A percentile compares a stretch with the other conserved stretches of the same genome.
phyloP scores from a whole-genome alignment of 352 stramenopile genomes.

The Phytophthora hibernalis region DNA sequence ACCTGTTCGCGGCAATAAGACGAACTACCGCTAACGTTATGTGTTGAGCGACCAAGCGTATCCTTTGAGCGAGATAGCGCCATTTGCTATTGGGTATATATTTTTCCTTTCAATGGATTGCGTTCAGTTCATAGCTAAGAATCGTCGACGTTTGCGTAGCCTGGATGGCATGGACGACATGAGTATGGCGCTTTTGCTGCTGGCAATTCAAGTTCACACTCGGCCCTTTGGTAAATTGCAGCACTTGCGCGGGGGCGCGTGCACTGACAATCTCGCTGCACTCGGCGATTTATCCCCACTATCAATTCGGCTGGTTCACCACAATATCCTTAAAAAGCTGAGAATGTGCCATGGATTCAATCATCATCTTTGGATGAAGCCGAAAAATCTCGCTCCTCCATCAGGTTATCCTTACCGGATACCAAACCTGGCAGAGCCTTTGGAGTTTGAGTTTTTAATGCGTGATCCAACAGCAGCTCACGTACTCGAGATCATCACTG shows the following conservation, averaged over 20 bases:
- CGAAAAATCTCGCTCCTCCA: neutral
- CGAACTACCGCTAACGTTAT: constrained; percentile 38
- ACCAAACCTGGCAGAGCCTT: neutral
- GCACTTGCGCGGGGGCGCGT: constrained; percentile 39
- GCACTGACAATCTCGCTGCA: constrained; percentile 41
- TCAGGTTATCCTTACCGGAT: neutral
- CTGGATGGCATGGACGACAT: constrained; percentile 44
- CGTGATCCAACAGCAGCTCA: neutral
- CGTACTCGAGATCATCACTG: neutral
- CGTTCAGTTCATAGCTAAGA: constrained; percentile 46
- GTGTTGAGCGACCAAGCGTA: constrained; percentile 41
- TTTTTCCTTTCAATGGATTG: constrained; percentile 63
- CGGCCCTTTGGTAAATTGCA: constrained; percentile 37
- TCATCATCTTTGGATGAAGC: neutral
- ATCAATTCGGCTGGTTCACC: constrained; percentile 28
- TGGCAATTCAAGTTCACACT: constrained; percentile 53
- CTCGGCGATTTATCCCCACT: constrained; percentile 48
- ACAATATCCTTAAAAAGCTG: neutral
- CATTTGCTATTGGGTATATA: constrained; percentile 53
- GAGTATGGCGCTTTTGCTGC: constrained; percentile 55
- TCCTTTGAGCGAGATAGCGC: constrained; percentile 36
- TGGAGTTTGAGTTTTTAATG: neutral
- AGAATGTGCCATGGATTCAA: neutral
- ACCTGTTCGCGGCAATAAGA: constrained; percentile 22
- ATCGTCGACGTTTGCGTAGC: constrained; percentile 30